Base-by-base conservation (phyloP, 2,329 filamentous ascomycete species). In the Pseudogymnoascus sp. region DNA sequence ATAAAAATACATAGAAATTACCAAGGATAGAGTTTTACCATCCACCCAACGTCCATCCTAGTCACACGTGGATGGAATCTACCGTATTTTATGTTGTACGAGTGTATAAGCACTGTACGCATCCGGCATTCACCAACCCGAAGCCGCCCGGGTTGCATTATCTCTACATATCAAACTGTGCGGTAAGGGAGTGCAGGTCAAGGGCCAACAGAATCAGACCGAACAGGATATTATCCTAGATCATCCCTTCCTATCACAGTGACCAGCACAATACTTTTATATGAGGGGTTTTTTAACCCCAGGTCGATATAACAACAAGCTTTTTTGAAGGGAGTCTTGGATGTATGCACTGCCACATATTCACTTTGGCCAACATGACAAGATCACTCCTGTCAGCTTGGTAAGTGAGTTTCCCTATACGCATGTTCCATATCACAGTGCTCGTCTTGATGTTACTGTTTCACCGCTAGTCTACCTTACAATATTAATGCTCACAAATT, bases 31-130 rank as follows among this genome's bases (percentile, higher is more conserved):
- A 55, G 28, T 22, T 55, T 55, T 55, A 55, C 49, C n/a, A 19
- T 33, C 49, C 49, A 33, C 16, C 28, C 49, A 55, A 33, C 3
- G 49, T 33, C 49, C 49, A 55, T 33, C 28, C 28, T n/a, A 33
- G 49, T 33, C 49, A 19, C 49, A 55, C 49, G 49, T 55, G 49
- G 49, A 55, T 19, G 49, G n/a, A 55, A 55, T 22, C n/a, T 55
- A 19, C 49, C n/a, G 28, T 22, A 7, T 19, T 22, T 49, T 33
- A 55, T 55, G 49, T 55, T 22, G 49, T 55, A 55, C 49, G 49
- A 19, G 49, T 19, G 41, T 45, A 25, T 25, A 55, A 55, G 49
- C 49, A 55, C 22, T 55, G 49, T 33, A 55, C 16, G 28, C n/a
- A 55, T 55, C 28, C 49, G 49, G 49, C 16, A 55, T 33, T 19